Conservation (phyloP, 345 rosid genomes). For the Kernera saxatilis region DNA sequence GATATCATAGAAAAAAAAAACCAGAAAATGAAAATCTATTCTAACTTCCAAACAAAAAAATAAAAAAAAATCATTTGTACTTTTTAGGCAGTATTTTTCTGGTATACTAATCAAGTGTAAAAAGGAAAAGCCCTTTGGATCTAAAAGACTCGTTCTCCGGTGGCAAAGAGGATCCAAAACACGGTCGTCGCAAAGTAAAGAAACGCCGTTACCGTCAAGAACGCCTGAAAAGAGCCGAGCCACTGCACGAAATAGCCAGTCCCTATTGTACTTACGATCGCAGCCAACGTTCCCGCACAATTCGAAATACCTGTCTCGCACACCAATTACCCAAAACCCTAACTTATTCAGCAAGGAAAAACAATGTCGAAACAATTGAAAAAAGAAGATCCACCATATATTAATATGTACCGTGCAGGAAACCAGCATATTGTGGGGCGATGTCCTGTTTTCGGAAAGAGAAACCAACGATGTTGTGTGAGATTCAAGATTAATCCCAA, state of each 20-base stretch:
- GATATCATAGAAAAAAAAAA: not conserved
- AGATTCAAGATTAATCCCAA: not conserved
- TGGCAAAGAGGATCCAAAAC: slow-evolving; percentile 68
- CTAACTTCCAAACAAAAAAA: not conserved
- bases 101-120: not conserved
- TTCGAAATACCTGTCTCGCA: slow-evolving; percentile 59
- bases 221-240: slow-evolving; percentile 91
- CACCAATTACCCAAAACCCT: not conserved
- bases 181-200: slow-evolving; percentile 69
- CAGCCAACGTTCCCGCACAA: slow-evolving; percentile 89
- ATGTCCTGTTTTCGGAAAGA: slow-evolving; percentile 57
- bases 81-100: not conserved
- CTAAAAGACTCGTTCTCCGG: slow-evolving; percentile 82
- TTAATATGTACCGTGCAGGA: slow-evolving; percentile 58
- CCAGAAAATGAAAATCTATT: not conserved
- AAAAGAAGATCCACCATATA: not conserved
- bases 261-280: slow-evolving; percentile 90
- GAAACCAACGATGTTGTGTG: slow-evolving; percentile 5
- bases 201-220: slow-evolving; percentile 65
- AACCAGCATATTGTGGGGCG: slow-evolving; percentile 90
- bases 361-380: not conserved
- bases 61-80: not conserved
- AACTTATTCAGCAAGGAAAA: slow-evolving; percentile 15
- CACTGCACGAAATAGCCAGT: slow-evolving; percentile 88
- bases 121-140: not conserved